Base-by-base conservation (phyloP, 306 rosid genomes). In the Cicer chorassanicum region DNA sequence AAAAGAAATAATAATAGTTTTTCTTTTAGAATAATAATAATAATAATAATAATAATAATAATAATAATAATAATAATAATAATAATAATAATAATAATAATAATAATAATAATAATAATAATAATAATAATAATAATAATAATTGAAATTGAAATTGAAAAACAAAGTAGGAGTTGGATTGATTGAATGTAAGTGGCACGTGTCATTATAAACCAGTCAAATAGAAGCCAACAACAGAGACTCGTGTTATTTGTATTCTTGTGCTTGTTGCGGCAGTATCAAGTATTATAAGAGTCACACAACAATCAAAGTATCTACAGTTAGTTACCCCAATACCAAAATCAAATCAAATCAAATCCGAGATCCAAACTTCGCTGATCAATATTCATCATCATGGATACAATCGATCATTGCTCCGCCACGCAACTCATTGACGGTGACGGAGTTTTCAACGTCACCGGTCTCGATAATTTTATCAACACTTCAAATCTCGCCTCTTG, bases 391-490 rank as follows among this genome's bases (percentile, higher is more conserved):
- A 13, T 15, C 15, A 70, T 70, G 75, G 75, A 24, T 34, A 2
- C 46, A 8, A 8, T 4, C 65, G 90, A 78, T 4, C 93, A 63
- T 68, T 79, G 85, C 81, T 86, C 64, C 70, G 74, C 88, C 53
- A 89, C 92, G 7, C 98, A 93, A 67, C 91, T 93, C 55, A 90
- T 93, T 49, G 86, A 93, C 75, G 89, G 76, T 9, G 64, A 91
- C 61, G 98, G 97, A 15, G 69, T 13, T n/a, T 93, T 93, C 84
- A 88, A 91, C 65, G 88, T 65, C 36, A 54, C 79, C 68, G 98
- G 96, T 40, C 83, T 91, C 34, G 90, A 83, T 19, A 68, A 50
- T 12, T 91, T 93, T 85, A 82, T 82, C 66, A 80, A 73, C 14
- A 63, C 81, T 40, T 79, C 82, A 5, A 83, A 84, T 6, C 76